A percentile compares a stretch with the other conserved stretches of the same genome.
Evolutionary conservation across 768 basidiomycete species (phyloP).

Genomic region (Russula olivacea): DNA sequence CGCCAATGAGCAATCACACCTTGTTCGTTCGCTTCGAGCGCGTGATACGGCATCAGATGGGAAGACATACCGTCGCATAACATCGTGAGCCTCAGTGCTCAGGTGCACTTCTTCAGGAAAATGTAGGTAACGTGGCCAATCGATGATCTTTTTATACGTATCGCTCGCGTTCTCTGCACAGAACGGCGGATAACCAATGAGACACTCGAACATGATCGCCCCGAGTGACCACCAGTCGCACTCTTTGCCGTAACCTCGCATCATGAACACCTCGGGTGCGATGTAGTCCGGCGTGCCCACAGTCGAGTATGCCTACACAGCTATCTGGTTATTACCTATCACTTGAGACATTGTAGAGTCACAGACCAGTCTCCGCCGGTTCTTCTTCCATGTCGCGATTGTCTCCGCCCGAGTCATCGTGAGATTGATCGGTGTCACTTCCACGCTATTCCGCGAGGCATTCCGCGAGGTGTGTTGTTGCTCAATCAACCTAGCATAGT

Average conservation of each 20-base stretch:
- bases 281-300: conserved; percentile 97
- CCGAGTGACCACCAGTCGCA: conserved; percentile 99
- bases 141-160: conserved; percentile 96
- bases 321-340: neutral
- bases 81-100: conserved; percentile 83
- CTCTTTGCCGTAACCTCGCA: conserved; percentile 94
- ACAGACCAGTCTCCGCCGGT: conserved; percentile 83
- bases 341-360: neutral
- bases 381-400: conserved; percentile 99
- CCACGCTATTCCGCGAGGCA: conserved; percentile 85
- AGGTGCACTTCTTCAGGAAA: conserved; percentile 98
- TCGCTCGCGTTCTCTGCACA: conserved; percentile 96
- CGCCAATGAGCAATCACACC: neutral
- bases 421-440: conserved; percentile 94
- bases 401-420: conserved; percentile 91
- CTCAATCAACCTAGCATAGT: conserved; percentile 87
- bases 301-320: conserved; percentile 83
- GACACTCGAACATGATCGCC: conserved; percentile 96
- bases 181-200: conserved; percentile 96
- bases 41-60: neutral
- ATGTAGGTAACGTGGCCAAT: conserved; percentile 79
- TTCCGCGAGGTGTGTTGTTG: conserved; percentile 38
- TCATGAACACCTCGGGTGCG: conserved; percentile 93
- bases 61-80: conserved; percentile 64
- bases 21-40: neutral